Percentiles rank a stretch among this genome's conserved stretches.
phyloP scores from a whole-genome alignment of 176 grass and related monocot species.

The Triticum timopheevii region DNA sequence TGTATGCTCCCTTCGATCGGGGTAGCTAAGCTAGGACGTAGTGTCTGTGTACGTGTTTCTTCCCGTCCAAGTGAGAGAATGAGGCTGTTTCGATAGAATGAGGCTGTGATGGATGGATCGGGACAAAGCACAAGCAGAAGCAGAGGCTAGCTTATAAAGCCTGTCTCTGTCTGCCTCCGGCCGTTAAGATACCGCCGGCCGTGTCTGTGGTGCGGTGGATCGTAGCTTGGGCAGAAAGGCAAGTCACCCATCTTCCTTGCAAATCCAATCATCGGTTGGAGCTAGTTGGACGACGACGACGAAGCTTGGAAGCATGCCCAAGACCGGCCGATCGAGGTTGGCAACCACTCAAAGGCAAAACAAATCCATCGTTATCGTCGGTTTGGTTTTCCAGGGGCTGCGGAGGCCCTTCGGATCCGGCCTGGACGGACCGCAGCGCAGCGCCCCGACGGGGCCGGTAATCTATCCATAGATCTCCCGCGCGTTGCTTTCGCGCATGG shows the following conservation, averaged over 20 bases:
- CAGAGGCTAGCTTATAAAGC: neutral
- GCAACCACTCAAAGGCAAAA: constrained; percentile 60
- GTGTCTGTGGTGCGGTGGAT: neutral
- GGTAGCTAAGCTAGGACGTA: neutral
- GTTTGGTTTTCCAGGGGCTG: neutral
- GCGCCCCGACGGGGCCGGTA: neutral
- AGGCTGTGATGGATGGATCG: neutral
- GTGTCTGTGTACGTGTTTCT: neutral
- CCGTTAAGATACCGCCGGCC: neutral
- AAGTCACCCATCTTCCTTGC: neutral
- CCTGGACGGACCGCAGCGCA: neutral
- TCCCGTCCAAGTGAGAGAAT: neutral
- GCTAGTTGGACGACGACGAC: constrained; percentile 18
- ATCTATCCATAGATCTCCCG: too few relatives aligned
- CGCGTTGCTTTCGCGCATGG: neutral
- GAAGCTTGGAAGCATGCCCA: constrained; percentile 93
- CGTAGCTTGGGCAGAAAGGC: constrained; percentile 36
- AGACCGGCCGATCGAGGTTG: constrained; percentile 29
- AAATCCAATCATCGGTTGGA: neutral
- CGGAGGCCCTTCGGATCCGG: neutral
- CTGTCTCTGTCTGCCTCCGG: neutral
- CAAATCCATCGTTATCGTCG: neutral
- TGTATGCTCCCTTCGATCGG: too few relatives aligned
- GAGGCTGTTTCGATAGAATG: neutral
- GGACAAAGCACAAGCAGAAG: neutral